A percentile compares a stretch with the other conserved stretches of the same genome.
These are phyloP conservation scores for Saccharomycodes ludwigii DNA, from an alignment of 805 yeast genomes.

Conservation along the genomic window DNA sequence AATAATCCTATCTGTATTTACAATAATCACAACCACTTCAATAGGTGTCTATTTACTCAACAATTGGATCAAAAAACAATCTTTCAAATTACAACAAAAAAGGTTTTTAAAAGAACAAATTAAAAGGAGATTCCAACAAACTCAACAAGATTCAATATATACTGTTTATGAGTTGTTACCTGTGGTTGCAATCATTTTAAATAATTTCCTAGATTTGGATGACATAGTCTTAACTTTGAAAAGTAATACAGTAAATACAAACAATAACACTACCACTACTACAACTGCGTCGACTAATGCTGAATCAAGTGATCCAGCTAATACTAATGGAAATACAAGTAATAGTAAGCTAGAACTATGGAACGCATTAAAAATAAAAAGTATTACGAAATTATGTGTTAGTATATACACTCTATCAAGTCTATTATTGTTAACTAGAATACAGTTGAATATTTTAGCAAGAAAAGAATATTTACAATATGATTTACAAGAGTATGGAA, in stretches of 20 bases:
- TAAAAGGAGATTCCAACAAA: constrained; percentile 75
- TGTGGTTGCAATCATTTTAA: constrained; percentile 37
- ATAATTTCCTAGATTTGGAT: constrained; percentile 17
- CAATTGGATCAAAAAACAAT: constrained; percentile 25
- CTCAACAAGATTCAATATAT: constrained; percentile 79
- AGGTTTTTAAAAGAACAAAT: constrained; percentile 55
- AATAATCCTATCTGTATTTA: constrained; percentile 11
- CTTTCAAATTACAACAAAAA: constrained; percentile 41
- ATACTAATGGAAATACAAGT: constrained; percentile 5
- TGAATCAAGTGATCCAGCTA: constrained; percentile 9
- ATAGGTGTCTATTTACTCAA: constrained; percentile 16
- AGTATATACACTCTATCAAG: constrained; percentile 57
- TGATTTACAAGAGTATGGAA: constrained; percentile 43
- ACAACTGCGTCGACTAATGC: constrained; percentile 7
- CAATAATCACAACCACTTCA: constrained; percentile 19
- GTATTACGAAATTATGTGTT: constrained; percentile 62
- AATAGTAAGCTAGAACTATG: constrained; percentile 61
- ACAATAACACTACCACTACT: constrained; percentile 7
- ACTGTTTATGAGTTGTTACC: constrained; percentile 78
- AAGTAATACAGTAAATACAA: constrained; percentile 14
- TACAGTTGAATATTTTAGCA: constrained; percentile 82
- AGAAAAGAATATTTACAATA: constrained; percentile 74
- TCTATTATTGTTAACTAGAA: constrained; percentile 63
- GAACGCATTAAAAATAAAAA: constrained; percentile 66
- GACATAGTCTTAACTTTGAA: constrained; percentile 16